A percentile compares a stretch with the other conserved stretches of the same genome.
Evolutionary conservation across 768 basidiomycete species (phyloP).

Genomic region (Lactarius trivialis): DNA sequence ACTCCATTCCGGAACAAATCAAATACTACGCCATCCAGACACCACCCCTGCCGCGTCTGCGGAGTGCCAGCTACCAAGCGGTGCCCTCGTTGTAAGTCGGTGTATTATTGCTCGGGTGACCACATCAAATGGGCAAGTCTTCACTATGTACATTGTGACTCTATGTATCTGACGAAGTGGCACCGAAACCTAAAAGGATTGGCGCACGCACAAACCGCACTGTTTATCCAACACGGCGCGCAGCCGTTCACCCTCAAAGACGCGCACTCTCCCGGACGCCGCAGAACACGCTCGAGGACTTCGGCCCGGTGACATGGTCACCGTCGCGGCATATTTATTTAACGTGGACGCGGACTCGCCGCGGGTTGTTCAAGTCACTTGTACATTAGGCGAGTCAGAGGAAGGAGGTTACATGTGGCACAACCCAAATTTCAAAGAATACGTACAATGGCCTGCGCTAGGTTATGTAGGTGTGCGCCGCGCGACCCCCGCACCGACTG

Average conservation of each 20-base stretch:
- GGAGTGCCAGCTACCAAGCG: slow-evolving; percentile 14
- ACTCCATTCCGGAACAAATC: slow-evolving; percentile 5
- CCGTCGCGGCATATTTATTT: slow-evolving; percentile 15
- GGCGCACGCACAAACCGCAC: slow-evolving; percentile 15
- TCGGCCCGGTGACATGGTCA: slow-evolving; percentile 10
- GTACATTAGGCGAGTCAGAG: slow-evolving; percentile 9
- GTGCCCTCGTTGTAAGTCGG: slow-evolving; percentile 16
- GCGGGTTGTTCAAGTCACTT: slow-evolving; percentile 12
- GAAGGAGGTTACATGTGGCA: slow-evolving; percentile 19
- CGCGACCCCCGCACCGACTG: slow-evolving; percentile 5
- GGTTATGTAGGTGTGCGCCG: slow-evolving; percentile 16
- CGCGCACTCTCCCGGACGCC: slow-evolving; percentile 11
- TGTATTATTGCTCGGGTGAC: slow-evolving; percentile 17
- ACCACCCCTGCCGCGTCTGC: slow-evolving; percentile 18
- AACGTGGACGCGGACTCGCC: slow-evolving; percentile 14
- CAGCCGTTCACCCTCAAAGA: slow-evolving; percentile 16
- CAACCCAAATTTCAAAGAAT: slow-evolving; percentile 16
- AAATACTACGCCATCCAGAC: slow-evolving; percentile 8
- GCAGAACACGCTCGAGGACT: slow-evolving; percentile 10
- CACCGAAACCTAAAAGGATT: slow-evolving; percentile 5
- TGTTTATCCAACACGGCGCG: slow-evolving; percentile 11
- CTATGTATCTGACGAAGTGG: not conserved
- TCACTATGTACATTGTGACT: too few relatives aligned
- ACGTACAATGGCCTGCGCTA: slow-evolving; percentile 18
- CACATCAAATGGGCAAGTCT: slow-evolving; percentile 10